Percentiles rank a stretch among this genome's conserved stretches.
Evolutionary conservation across 345 rosid species (phyloP).

Genomic region (Punica granatum): DNA sequence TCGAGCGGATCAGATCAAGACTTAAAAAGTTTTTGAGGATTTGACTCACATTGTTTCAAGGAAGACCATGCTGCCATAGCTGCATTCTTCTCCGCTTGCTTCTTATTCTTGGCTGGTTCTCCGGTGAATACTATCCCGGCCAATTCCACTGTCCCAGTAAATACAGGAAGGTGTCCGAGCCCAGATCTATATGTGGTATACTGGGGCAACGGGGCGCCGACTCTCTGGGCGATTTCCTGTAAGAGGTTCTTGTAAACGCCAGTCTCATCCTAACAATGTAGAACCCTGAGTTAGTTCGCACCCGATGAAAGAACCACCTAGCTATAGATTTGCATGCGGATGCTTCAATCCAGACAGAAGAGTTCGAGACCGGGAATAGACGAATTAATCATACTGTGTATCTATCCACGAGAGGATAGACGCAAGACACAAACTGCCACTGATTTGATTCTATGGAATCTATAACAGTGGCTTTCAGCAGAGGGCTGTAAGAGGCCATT

Average conservation of each 20-base stretch:
- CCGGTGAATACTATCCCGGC: constrained; percentile 87
- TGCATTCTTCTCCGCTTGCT: constrained; percentile 99
- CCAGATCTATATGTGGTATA: constrained; percentile 91
- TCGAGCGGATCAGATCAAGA: background rate
- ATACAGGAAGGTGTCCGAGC: constrained; percentile 93
- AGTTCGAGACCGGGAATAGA: background rate
- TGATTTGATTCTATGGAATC: background rate
- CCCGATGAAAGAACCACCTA: background rate
- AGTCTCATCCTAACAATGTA: constrained; percentile 76
- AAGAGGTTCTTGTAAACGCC: constrained; percentile 97
- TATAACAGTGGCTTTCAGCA: background rate
- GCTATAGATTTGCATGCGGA: background rate
- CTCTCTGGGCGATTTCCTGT: constrained; percentile 96
- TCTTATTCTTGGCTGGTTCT: constrained; percentile 91
- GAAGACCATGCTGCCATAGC: constrained; percentile 99
- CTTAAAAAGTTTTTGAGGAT: background rate
- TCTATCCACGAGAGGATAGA: background rate
- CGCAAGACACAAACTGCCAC: background rate
- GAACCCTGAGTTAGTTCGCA: background rate
- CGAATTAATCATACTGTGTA: background rate
- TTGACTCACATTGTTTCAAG: constrained; percentile 68
- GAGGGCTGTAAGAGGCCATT: background rate
- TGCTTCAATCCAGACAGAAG: background rate
- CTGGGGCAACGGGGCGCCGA: constrained; percentile 82
- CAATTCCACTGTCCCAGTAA: constrained; percentile 84